Base-by-base conservation (phyloP, 345 rosid genomes). In the Eucalyptus globulus region DNA sequence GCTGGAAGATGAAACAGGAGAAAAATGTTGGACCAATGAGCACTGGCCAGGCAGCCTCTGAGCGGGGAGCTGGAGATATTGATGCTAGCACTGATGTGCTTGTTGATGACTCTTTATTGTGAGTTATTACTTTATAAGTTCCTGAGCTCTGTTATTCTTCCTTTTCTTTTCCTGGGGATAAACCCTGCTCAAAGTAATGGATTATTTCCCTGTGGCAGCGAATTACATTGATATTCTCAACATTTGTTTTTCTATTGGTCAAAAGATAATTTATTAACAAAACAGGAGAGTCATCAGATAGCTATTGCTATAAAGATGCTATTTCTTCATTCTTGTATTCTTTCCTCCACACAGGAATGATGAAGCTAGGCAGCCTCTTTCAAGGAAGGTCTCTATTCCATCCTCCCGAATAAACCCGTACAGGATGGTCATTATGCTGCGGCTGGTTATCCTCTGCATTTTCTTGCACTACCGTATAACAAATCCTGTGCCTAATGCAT, bases 1-100 rank as follows among this genome's bases (percentile, higher is more conserved):
- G 98, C 88, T 98, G 98, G 99, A 98, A 95, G 91, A 94, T 95
- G 97, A 98, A 97, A 94, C 99, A 96, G 90, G 99, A 98, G 88
- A 98, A 97, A 93, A 95, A 93, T 90, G 95, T 90, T 76, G 91
- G 89, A 90, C 98, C 98, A 62, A 93, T 97, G 95, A 97, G 95
- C 91, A 94, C 95, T 88, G 95, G 94, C 58, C 98, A 93, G 89
- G 95, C 97, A 90, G 90, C 97, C 90, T 98, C 99, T 88, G 99
- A 97, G 90, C 96, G 99, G 91, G 99, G 98, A 87, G 95, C 91
- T 91, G 99, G 95, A 90, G 98, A 98, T 92, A 95, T 95, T 91
- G 99, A 98, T 91, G 97, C 97, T 80, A 94, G 95, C 94, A 95
- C 99, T 24, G 99, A 98, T 91, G 93, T 96, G 81, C 95, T 95